Evolutionary conservation across 2,329 filamentous ascomycete species (phyloP).

Genomic region (Fusarium torulosum): DNA sequence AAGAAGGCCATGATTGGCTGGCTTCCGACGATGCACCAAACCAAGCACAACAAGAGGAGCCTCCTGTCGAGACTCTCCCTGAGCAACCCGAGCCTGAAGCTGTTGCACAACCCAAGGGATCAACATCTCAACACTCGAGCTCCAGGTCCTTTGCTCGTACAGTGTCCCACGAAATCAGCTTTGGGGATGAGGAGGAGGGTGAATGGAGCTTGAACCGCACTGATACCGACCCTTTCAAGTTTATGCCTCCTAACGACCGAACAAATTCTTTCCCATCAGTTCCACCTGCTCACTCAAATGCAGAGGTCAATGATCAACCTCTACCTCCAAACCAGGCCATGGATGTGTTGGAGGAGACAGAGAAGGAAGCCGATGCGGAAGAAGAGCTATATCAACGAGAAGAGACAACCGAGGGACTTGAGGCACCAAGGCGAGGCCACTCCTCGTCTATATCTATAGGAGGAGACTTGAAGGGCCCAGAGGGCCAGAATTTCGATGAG

Average conservation of each 20-base stretch:
- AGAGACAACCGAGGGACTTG: constrained; percentile 20
- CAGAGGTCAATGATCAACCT: constrained; percentile 51
- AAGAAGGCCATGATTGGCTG: constrained; percentile 45
- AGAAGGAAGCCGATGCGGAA: constrained; percentile 60
- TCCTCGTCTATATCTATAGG: constrained; percentile 56
- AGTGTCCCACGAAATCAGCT: constrained; percentile 72
- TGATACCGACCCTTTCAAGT: constrained; percentile 69
- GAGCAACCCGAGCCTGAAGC: constrained; percentile 30
- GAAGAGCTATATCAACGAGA: constrained; percentile 53
- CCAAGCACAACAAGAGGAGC: constrained; percentile 19
- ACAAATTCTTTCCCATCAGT: constrained; percentile 74
- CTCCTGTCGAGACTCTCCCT: constrained; percentile 20
- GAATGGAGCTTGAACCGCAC: constrained; percentile 67
- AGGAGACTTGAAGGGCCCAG: constrained; percentile 57
- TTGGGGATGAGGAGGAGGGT: constrained; percentile 70
- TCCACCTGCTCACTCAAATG: constrained; percentile 55
- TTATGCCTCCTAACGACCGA: constrained; percentile 68
- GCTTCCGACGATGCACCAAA: constrained; percentile 38
- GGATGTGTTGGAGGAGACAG: constrained; percentile 66
- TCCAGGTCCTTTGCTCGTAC: constrained; percentile 74
- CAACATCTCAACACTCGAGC: constrained; percentile 67
- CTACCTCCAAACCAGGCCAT: constrained; percentile 65
- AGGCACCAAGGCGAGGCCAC: constrained; percentile 39
- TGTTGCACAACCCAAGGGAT: constrained; percentile 42
- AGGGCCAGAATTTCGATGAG: constrained; percentile 63